Percentiles rank a stretch among this genome's conserved stretches.
Evolutionary conservation across 1,284 basidiomycete species (phyloP).

Genomic region (Gymnopus androsaceus): DNA sequence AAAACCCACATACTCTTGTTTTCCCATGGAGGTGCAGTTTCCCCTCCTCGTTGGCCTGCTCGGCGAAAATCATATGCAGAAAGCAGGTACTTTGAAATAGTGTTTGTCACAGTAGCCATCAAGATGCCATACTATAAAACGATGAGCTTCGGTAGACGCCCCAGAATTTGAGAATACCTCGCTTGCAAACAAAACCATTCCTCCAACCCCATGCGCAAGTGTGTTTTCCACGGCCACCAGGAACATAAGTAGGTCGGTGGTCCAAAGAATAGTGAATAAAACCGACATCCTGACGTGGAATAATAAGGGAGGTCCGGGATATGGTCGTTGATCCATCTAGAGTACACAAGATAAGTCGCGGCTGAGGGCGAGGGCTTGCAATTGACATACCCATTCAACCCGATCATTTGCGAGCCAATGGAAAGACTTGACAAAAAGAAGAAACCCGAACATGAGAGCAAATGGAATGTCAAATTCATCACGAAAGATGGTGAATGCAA

Average conservation of each 20-base stretch:
- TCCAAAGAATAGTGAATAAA: slow-evolving; percentile 71
- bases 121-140: slow-evolving; percentile 82
- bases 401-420: slow-evolving; percentile 96
- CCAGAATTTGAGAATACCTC: slow-evolving; percentile 55
- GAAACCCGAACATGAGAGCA: slow-evolving; percentile 87
- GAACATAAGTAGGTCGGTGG: slow-evolving; percentile 74
- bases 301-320: slow-evolving; percentile 77
- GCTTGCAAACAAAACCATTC: slow-evolving; percentile 92
- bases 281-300: slow-evolving; percentile 86
- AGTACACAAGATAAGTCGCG: slow-evolving; percentile 1
- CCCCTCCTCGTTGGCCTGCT: slow-evolving; percentile 74
- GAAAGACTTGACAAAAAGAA: slow-evolving; percentile 96
- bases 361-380: slow-evolving; percentile 8
- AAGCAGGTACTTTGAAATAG: slow-evolving; percentile 84
- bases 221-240: slow-evolving; percentile 79
- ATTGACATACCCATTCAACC: slow-evolving; percentile 84
- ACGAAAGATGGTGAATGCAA: slow-evolving; percentile 96
- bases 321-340: slow-evolving; percentile 95
- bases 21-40: slow-evolving; percentile 93
- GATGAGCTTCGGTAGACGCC: slow-evolving; percentile 7
- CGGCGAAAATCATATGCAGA: slow-evolving; percentile 82
- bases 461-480: slow-evolving; percentile 94
- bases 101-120: slow-evolving; percentile 78
- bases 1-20: slow-evolving; percentile 97
- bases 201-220: slow-evolving; percentile 77